A percentile compares a stretch with the other conserved stretches of the same genome.
These are phyloP conservation scores for Neopestalotiopsis sp. DNA, from an alignment of 2,329 filamentous ascomycete species.

Conservation along the genomic window DNA sequence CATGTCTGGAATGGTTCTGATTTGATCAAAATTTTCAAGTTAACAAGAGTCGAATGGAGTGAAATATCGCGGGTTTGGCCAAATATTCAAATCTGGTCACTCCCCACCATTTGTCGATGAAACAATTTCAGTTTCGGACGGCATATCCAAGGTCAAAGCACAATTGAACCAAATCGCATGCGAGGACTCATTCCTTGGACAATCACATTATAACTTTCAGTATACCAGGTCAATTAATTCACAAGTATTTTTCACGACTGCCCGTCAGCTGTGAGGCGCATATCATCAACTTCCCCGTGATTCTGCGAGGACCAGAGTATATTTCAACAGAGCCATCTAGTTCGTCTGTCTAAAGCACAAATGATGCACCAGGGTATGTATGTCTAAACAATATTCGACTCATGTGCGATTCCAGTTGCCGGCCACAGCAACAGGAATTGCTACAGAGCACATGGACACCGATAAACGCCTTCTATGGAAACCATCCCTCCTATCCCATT, in stretches of 20 bases:
- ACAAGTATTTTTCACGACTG: background rate
- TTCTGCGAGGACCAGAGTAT: background rate
- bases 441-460: background rate
- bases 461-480: background rate
- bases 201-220: too few species aligned
- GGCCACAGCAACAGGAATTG: background rate
- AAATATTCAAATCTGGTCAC: background rate
- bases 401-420: background rate
- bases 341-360: background rate
- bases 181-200: background rate
- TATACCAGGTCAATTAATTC: background rate
- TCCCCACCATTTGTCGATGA: background rate
- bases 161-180: background rate
- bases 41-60: background rate
- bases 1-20: background rate
- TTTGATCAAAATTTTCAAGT: background rate
- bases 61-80: background rate
- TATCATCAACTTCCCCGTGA: background rate
- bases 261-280: background rate
- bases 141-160: background rate
- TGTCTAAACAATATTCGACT: background rate
- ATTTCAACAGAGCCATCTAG: background rate
- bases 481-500: conserved; percentile 19
- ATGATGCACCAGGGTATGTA: background rate
- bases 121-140: background rate